Conservation (phyloP, 192 early-diverging fungal genomes). For the Coemansia brasiliensis region DNA sequence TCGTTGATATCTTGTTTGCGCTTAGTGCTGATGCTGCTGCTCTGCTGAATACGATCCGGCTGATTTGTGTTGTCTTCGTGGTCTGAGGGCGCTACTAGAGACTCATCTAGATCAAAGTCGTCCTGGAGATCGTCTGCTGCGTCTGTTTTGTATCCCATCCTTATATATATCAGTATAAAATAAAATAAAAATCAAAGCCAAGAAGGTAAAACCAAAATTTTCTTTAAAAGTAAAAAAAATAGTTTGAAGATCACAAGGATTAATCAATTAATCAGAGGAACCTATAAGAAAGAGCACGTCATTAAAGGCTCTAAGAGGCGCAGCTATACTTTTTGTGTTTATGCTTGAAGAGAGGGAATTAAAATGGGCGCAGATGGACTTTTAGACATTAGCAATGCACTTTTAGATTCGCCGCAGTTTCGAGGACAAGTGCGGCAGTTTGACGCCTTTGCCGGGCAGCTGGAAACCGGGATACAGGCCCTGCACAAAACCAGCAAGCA, state of each 20-base stretch:
- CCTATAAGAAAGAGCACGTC: too few relatives aligned
- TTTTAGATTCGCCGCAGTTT: conserved; percentile 45
- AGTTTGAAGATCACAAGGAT: too few relatives aligned
- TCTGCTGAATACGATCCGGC: not conserved
- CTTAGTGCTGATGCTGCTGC: too few relatives aligned
- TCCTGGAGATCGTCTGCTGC: conserved; percentile 44
- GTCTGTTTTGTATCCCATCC: conserved; percentile 15
- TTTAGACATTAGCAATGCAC: conserved; percentile 37
- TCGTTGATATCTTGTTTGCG: too few relatives aligned
- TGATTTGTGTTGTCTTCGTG: not conserved
- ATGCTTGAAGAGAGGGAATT: not conserved
- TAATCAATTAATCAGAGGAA: too few relatives aligned
- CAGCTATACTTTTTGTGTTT: too few relatives aligned
- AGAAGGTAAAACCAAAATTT: conserved; percentile 10
- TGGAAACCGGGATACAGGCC: conserved; percentile 33
- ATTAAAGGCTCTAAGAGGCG: too few relatives aligned
- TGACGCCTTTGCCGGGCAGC: conserved; percentile 37
- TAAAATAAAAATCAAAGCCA: too few relatives aligned
- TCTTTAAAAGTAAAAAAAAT: not conserved
- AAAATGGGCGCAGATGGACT: conserved; percentile 18
- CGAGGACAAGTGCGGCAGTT: conserved; percentile 31
- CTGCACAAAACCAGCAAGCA: conserved; percentile 36
- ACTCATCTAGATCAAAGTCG: conserved; percentile 46
- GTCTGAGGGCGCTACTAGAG: conserved; percentile 8
- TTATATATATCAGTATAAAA: not conserved